phyloP scores from a whole-genome alignment of 495 filamentous ascomycete genomes.

The Immersiella caudata region DNA sequence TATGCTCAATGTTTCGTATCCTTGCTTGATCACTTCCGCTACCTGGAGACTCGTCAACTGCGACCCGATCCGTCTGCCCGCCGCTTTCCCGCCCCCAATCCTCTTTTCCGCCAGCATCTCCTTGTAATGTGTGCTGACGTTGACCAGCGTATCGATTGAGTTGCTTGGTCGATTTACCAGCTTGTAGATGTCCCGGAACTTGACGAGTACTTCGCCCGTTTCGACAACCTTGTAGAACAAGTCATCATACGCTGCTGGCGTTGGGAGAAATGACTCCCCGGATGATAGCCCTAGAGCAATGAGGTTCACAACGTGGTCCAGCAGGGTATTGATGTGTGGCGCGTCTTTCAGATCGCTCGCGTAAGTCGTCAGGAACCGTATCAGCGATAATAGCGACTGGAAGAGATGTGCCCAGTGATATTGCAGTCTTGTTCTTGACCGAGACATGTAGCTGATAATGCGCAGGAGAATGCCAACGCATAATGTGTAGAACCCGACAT shows the following conservation, averaged over 20 bases:
- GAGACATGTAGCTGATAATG: constrained; percentile 78
- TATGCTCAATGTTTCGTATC: constrained; percentile 90
- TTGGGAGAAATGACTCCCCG: constrained; percentile 92
- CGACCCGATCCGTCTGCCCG: constrained; percentile 42
- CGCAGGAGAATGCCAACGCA: constrained; percentile 80
- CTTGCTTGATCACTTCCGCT: constrained; percentile 87
- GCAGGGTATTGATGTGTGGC: constrained; percentile 58
- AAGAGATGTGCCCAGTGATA: constrained; percentile 98
- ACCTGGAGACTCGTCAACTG: constrained; percentile 82
- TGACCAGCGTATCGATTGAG: constrained; percentile 81
- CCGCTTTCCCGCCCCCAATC: constrained; percentile 45
- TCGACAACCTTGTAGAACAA: constrained; percentile 98
- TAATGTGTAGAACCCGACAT: constrained; percentile 81
- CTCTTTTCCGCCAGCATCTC: constrained; percentile 69
- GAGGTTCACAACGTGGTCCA: constrained; percentile 79
- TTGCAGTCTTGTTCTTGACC: constrained; percentile 70
- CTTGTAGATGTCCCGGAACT: constrained; percentile 77
- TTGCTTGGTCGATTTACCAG: constrained; percentile 57
- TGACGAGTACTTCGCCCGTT: constrained; percentile 77
- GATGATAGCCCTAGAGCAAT: constrained; percentile 82
- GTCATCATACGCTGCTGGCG: constrained; percentile 86
- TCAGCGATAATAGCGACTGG: constrained; percentile 82
- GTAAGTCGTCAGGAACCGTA: constrained; percentile 90
- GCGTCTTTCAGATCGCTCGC: constrained; percentile 69
- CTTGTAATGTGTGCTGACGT: constrained; percentile 85